Evolutionary conservation across 179 eudicot species (phyloP).

Genomic region (Gypsophila paniculata): DNA sequence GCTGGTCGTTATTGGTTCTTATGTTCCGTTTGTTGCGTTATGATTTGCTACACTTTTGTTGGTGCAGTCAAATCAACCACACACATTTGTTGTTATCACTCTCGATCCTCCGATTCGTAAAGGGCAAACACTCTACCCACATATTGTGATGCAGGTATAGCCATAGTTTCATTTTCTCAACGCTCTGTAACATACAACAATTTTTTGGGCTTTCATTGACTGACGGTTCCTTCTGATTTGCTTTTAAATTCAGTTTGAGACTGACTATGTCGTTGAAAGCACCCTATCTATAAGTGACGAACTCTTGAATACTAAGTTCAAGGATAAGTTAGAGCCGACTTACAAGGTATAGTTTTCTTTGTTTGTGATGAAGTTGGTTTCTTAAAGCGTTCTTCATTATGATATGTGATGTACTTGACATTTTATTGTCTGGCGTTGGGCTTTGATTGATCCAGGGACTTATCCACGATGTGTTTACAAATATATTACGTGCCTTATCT

Average conservation of each 20-base stretch:
- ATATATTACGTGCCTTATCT: slow-evolving; percentile 83
- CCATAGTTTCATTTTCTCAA: neutral
- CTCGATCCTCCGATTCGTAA: slow-evolving; percentile 98
- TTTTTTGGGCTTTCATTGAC: neutral
- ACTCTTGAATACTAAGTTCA: slow-evolving; percentile 64
- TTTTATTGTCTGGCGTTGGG: neutral
- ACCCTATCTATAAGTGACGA: slow-evolving; percentile 68
- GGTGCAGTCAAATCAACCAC: slow-evolving; percentile 91
- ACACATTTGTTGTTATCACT: slow-evolving; percentile 85
- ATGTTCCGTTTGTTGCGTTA: neutral
- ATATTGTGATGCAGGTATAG: slow-evolving; percentile 98
- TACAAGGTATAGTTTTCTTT: slow-evolving; percentile 52
- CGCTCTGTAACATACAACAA: neutral
- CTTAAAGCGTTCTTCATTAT: neutral
- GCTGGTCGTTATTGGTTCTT: neutral
- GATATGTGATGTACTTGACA: neutral
- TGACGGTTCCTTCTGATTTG: slow-evolving; percentile 12
- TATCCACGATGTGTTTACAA: slow-evolving; percentile 85
- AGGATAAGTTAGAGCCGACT: slow-evolving; percentile 74
- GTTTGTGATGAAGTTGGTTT: slow-evolving; percentile 10
- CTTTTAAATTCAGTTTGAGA: slow-evolving; percentile 66
- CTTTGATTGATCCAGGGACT: slow-evolving; percentile 55
- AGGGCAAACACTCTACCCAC: slow-evolving; percentile 96
- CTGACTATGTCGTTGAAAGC: slow-evolving; percentile 75
- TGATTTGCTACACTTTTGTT: neutral